Percentiles rank a stretch among this genome's conserved stretches.
phyloP scores from a whole-genome alignment of 2,329 filamentous ascomycete genomes.

The Colletotrichum echinochloae region DNA sequence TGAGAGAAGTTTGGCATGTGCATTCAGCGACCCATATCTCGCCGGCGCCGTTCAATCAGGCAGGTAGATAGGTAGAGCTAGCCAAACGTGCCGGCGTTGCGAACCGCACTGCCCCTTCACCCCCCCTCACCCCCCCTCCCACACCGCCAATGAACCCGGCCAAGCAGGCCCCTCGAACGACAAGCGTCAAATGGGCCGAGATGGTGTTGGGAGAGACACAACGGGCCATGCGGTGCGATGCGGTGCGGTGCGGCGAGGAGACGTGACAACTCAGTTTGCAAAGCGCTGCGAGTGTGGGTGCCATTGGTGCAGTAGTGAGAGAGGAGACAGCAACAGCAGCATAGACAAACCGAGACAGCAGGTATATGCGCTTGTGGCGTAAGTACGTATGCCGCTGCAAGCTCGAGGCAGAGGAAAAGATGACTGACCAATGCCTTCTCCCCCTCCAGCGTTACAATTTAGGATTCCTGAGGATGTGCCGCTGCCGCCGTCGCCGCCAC shows the following conservation, averaged over 20 bases:
- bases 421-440: neutral
- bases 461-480: slow-evolving; percentile 14
- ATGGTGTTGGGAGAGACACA: neutral
- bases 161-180: neutral
- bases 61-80: neutral
- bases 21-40: neutral
- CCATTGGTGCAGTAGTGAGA: slow-evolving; percentile 4
- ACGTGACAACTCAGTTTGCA: slow-evolving; percentile 3
- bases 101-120: neutral
- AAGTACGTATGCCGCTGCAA: neutral
- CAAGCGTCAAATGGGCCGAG: neutral
- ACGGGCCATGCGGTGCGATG: slow-evolving; percentile 16
- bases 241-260: slow-evolving; percentile 10
- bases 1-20: slow-evolving; percentile 1
- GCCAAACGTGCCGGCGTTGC: slow-evolving; percentile 4
- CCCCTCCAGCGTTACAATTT: slow-evolving; percentile 9
- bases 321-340: slow-evolving; percentile 8
- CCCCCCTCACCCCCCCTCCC: neutral
- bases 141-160: slow-evolving; percentile 32
- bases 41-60: neutral
- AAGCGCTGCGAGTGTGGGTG: slow-evolving; percentile 2
- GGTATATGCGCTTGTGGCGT: slow-evolving; percentile 23
- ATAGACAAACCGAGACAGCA: slow-evolving; percentile 7
- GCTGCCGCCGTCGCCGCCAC: slow-evolving; percentile 13
- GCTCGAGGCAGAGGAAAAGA: neutral